These are phyloP conservation scores for Saccharomyces hybrid DNA, from an alignment of 1,139 yeast species.

Conservation along the genomic window DNA sequence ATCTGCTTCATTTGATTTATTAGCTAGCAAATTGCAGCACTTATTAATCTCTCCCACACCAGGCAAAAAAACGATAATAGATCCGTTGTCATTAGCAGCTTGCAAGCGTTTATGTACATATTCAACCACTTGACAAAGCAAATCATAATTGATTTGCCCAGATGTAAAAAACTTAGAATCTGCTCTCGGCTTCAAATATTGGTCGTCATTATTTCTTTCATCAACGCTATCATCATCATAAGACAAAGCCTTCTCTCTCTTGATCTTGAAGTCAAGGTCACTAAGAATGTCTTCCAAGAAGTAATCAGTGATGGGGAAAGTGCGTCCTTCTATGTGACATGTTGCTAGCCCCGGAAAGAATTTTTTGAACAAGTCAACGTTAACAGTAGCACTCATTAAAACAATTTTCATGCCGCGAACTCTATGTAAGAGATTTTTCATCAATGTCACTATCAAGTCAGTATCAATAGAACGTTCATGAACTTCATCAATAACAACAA, in stretches of 20 bases:
- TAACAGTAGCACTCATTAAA: constrained; percentile 93
- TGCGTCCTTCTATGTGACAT: constrained; percentile 83
- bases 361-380: constrained; percentile 54
- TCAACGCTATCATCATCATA: constrained; percentile 17
- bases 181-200: constrained; percentile 45
- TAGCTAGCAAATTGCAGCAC: constrained; percentile 36
- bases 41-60: constrained; percentile 83
- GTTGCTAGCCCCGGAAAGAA: constrained; percentile 47
- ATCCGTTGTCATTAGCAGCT: constrained; percentile 45
- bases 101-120: constrained; percentile 44
- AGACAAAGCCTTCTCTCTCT: constrained; percentile 16
- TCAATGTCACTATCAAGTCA: constrained; percentile 70
- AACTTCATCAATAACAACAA: constrained; percentile 81
- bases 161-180: constrained; percentile 54
- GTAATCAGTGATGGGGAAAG: constrained; percentile 77
- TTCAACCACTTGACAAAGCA: constrained; percentile 50
- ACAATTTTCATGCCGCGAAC: constrained; percentile 53
- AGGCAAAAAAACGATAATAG: constrained; percentile 77
- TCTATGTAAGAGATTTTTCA: constrained; percentile 49
- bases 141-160: constrained; percentile 67
- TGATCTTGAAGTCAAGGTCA: constrained; percentile 46
- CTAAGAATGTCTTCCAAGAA: constrained; percentile 61
- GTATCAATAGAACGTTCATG: constrained; percentile 92
- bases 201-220: constrained; percentile 15
- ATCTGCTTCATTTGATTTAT: constrained; percentile 14